Evolutionary conservation across 306 rosid species (phyloP), one percentile per base, ranked within the genome.

Genomic region (Quercus bicolor): DNA sequence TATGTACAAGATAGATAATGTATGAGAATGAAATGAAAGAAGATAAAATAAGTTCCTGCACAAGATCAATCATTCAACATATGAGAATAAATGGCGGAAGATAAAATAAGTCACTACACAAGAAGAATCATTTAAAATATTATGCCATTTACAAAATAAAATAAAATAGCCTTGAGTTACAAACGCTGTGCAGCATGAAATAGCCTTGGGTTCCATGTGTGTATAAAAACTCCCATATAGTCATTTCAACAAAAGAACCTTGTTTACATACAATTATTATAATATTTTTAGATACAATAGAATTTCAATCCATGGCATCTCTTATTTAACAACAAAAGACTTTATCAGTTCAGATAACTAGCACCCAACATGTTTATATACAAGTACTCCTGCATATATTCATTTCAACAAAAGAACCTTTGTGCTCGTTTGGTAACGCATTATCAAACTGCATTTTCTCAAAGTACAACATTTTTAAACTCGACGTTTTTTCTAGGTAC

Each of bases 1-100:
- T 81, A 66, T 70, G 72, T 34, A 80, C 57, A 56, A 16, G 70
- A n/a, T 16, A 64, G 31, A 29, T 29, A 68, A n/a, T 19, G 51
- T 19, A 33, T 10, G 52, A 34, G 6, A 68, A 34, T 19, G 26
- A 19, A 68, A 61, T 61, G 43, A 64, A 29, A 64, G 12, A 64
- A 29, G 20, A 64, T 29, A 16, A 64, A 20, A 29, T 64, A 64
- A 29, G 21, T 10, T 29, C 14, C 45, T 31, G 53, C 16, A 64
- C 3, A 34, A 64, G 31, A 61, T 24, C 4, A 64, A 29, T 64
- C 43, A 6, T 16, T 15, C 43, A 29, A 64, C 29, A 28, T 14
- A 13, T 6, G 52, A 34, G 23, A 66, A 33, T 19, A 8, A 66
- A 61, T 61, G 43, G 31, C 3, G 1, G 11, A 64, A 29, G 20